Percentiles rank a stretch among this genome's conserved stretches.
Conservation (phyloP, 1,284 basidiomycete species). For the Papiliotrema fonsecae region DNA sequence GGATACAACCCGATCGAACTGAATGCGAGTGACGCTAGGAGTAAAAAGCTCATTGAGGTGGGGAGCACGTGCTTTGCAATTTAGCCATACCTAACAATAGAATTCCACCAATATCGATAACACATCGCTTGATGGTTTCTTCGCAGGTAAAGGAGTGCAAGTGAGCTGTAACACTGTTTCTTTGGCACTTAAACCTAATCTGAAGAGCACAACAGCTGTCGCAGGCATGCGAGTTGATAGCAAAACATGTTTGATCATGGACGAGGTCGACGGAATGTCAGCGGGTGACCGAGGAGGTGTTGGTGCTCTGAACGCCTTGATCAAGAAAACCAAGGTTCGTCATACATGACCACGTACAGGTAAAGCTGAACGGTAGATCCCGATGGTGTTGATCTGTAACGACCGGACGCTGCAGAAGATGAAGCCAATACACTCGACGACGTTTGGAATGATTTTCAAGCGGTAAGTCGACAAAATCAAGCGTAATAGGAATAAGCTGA, state of each 20-base stretch:
- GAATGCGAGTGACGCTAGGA: constrained; percentile 91
- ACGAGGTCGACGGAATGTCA: constrained; percentile 99
- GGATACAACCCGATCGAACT: constrained; percentile 91
- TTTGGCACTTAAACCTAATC: no score
- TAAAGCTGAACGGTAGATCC: constrained; percentile 57
- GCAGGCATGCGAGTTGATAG: constrained; percentile 68
- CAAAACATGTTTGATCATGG: constrained; percentile 90
- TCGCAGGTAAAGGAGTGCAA: constrained; percentile 60
- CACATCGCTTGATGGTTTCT: constrained; percentile 80
- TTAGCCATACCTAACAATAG: constrained; percentile 46
- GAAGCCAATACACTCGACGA: constrained; percentile 73
- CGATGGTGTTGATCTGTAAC: constrained; percentile 97
- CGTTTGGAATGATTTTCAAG: constrained; percentile 70
- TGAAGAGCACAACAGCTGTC: constrained; percentile 61
- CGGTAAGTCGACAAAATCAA: constrained; percentile 53
- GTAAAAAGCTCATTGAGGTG: constrained; percentile 94
- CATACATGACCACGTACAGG: not conserved
- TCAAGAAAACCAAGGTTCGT: constrained; percentile 83
- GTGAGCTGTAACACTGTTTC: no score
- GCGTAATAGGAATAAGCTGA: constrained; percentile 8
- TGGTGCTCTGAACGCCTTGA: constrained; percentile 83
- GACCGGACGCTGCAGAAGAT: constrained; percentile 82
- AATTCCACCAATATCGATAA: constrained; percentile 83
- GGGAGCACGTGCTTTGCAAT: constrained; percentile 4
- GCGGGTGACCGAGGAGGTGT: constrained; percentile 95